Evolutionary conservation across 2,329 filamentous ascomycete species (phyloP).

Genomic region (Dactylellina cionopaga): DNA sequence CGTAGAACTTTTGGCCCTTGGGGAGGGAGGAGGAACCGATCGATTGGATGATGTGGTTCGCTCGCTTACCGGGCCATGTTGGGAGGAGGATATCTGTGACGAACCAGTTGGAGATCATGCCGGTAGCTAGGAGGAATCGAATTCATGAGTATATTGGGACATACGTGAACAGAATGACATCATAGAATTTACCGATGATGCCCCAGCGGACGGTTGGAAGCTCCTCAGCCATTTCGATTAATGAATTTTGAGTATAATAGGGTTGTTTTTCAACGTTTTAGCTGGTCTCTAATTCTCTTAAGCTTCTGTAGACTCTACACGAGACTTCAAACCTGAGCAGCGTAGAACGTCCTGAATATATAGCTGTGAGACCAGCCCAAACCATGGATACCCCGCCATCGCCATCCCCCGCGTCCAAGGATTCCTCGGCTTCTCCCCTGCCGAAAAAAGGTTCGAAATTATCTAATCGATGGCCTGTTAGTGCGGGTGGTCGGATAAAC

Average conservation of each 20-base stretch:
- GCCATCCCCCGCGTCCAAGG: slow-evolving; percentile 19
- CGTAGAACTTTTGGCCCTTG: slow-evolving; percentile 61
- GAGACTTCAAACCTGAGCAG: too few relatives aligned
- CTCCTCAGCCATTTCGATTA: slow-evolving; percentile 13
- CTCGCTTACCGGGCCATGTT: slow-evolving; percentile 59
- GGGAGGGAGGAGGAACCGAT: slow-evolving; percentile 62
- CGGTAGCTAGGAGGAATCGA: slow-evolving; percentile 59
- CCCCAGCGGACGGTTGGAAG: slow-evolving; percentile 43
- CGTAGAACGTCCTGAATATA: too few relatives aligned
- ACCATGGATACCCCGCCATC: background rate
- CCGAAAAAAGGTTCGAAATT: background rate
- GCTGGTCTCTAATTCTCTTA: background rate
- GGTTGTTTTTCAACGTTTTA: background rate
- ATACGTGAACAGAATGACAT: background rate
- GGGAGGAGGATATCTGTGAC: slow-evolving; percentile 62
- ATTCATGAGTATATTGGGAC: background rate
- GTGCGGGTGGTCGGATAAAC: slow-evolving; percentile 29
- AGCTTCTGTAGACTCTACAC: background rate
- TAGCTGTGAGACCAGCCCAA: background rate
- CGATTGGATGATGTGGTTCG: slow-evolving; percentile 62
- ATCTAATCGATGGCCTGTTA: background rate
- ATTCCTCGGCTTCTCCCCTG: slow-evolving; percentile 7
- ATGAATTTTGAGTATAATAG: background rate
- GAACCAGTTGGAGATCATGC: slow-evolving; percentile 64
- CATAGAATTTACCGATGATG: slow-evolving; percentile 25